A percentile compares a stretch with the other conserved stretches of the same genome.
phyloP scores from a whole-genome alignment of 305 asterid genomes.

The Fraxinus albicans region DNA sequence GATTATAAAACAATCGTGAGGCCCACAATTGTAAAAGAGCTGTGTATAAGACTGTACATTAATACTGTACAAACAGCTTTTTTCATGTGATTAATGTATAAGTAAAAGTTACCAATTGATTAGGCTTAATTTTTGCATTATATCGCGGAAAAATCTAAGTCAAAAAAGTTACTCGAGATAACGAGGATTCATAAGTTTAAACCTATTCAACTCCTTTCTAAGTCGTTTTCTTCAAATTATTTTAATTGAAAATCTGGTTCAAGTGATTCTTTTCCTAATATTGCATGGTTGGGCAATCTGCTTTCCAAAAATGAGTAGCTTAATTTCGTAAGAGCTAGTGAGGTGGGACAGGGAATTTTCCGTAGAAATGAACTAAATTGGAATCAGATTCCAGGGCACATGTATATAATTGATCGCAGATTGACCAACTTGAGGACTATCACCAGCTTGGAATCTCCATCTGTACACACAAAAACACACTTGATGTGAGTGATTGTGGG shows the following conservation, averaged over 20 bases:
- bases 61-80: no score
- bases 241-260: neutral
- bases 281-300: neutral
- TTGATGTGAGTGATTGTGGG: neutral
- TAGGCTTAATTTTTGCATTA: no score
- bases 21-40: no score
- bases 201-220: neutral
- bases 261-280: neutral
- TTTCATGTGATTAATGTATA: no score
- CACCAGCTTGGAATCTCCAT: neutral
- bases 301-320: neutral
- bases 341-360: neutral
- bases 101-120: no score
- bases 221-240: neutral
- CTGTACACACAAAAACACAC: neutral
- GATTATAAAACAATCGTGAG: no score
- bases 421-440: neutral
- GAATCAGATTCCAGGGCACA: constrained; percentile 6
- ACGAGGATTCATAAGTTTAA: neutral
- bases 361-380: neutral
- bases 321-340: neutral
- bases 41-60: no score
- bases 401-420: neutral
- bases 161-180: neutral
- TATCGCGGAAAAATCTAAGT: neutral